phyloP scores from a whole-genome alignment of 75 land plant genomes.

The Pinus taeda region DNA sequence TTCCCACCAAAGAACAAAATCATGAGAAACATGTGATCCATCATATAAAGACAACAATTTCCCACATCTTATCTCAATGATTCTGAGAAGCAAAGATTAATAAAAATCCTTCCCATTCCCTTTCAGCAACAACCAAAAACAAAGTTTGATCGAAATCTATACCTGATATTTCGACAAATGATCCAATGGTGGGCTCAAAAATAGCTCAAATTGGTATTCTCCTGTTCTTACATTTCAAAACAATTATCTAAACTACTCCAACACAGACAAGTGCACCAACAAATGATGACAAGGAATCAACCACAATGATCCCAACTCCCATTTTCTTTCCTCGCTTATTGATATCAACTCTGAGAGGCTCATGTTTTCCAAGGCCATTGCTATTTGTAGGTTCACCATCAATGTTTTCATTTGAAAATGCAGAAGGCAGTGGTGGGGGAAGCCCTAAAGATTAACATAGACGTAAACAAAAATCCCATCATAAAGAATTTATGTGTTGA shows the following conservation, averaged over 20 bases:
- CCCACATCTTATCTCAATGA: not conserved
- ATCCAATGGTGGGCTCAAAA: conserved; percentile 16
- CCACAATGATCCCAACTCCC: conserved; percentile 34
- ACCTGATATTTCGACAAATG: conserved; percentile 45
- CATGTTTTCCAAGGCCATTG: conserved; percentile 14
- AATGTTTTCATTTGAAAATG: conserved; percentile 4
- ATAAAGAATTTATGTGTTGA: not conserved
- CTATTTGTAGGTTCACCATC: conserved; percentile 18
- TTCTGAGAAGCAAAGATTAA: not conserved
- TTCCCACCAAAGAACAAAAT: not conserved
- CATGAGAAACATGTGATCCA: not conserved
- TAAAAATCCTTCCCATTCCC: not conserved
- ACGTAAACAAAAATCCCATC: not conserved
- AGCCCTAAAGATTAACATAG: conserved; percentile 37
- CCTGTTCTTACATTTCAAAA: conserved; percentile 28
- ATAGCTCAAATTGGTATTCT: conserved; percentile 18
- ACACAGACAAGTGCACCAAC: conserved; percentile 41
- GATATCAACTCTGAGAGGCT: conserved; percentile 74
- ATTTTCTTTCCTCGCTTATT: conserved; percentile 24
- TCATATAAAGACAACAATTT: not conserved
- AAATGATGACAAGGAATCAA: conserved; percentile 60
- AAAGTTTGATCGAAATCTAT: conserved; percentile 2
- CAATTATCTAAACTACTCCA: conserved; percentile 39
- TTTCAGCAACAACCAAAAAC: not conserved
- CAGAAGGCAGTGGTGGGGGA: conserved; percentile 76